Evolutionary conservation across 1,139 yeast species (phyloP), one percentile per base, ranked within the genome.

Genomic region (Blastobotrys aristatus): DNA sequence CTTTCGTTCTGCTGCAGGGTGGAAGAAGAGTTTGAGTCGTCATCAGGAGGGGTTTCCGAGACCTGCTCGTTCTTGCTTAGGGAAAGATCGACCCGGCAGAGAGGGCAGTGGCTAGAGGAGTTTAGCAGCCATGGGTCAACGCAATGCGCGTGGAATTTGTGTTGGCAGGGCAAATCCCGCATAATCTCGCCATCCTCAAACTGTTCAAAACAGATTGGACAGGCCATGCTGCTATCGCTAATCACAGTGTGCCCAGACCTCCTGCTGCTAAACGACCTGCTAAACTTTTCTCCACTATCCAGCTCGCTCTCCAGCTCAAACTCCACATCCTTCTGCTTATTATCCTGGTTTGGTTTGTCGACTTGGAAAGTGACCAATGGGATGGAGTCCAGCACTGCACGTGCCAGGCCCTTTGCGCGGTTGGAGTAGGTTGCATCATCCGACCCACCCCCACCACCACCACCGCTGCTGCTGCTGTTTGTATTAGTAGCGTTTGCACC

Each of bases 121-220:
- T 77, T 78, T 2, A 79, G 79, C 35, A 86, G 70, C 95, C 95
- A 86, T 0, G 92, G 90, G 60, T 86, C 95, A 41, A 86, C 74
- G 64, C 95, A 86, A 5, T 73, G 79, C 2, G 85, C 77, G 61
- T 86, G 95, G 72, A 82, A 86, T 8, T 82, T 86, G 66, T 86
- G 95, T 7, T 87, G 85, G 67, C 95, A 86, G 7, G 87, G 75
- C 44, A 86, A 69, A 0, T 88, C 87, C 47, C 95, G 74, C 30
- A 68, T 51, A 0, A 85, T 87, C 4, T 71, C 69, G 45, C 84
- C 90, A 10, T 77, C 80, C 27, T 56, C 50, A 43, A 63, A 60
- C 7, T 68, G 63, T 48, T 86, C 95, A 50, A 86, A 75, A 64
- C 95, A 86, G 51, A 86, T 84, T 8, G 94, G 89, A 70, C 95